A percentile compares a stretch with the other conserved stretches of the same genome.
Evolutionary conservation across 768 basidiomycete genomes (phyloP).

Genomic region (Kwoniella shandongensis): DNA sequence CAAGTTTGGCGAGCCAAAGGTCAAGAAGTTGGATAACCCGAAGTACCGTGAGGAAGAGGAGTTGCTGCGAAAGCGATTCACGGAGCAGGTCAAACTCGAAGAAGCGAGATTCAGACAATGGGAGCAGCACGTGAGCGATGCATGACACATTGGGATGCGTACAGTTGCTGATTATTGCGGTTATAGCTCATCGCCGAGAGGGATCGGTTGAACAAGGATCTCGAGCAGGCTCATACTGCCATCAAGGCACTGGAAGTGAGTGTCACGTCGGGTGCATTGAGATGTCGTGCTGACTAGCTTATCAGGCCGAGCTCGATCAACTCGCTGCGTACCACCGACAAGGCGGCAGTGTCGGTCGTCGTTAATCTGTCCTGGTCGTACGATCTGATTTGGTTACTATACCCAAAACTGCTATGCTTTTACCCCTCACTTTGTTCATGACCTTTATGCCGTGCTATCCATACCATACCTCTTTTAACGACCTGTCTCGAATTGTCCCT

Average conservation of each 20-base stretch:
- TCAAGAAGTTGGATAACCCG: conserved; percentile 97
- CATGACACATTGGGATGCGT: background rate
- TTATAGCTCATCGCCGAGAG: conserved; percentile 91
- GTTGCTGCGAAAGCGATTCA: conserved; percentile 91
- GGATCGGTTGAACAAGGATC: conserved; percentile 97
- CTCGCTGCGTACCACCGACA: conserved; percentile 50
- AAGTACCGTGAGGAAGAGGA: conserved; percentile 99
- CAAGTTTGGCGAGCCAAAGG: conserved; percentile 97
- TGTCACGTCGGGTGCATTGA: background rate
- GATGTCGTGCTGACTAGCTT: conserved; percentile 4
- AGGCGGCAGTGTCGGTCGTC: conserved; percentile 44
- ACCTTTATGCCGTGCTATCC: conserved; percentile 3
- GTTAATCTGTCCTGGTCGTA: conserved; percentile 13
- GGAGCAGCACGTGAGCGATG: conserved; percentile 86
- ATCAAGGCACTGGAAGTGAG: conserved; percentile 53
- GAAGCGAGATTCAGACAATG: conserved; percentile 97
- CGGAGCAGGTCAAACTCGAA: conserved; percentile 99
- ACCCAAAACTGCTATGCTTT: background rate
- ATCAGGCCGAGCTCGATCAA: conserved; percentile 50
- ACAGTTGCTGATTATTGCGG: background rate
- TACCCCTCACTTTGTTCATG: conserved; percentile 1
- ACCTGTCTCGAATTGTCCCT: too few species aligned
- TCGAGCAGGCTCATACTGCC: conserved; percentile 69
- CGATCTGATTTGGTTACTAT: background rate
- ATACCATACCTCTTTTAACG: background rate